Evolutionary conservation across 805 yeast genomes (phyloP).

Genomic region (Barnettozyma salicaria): DNA sequence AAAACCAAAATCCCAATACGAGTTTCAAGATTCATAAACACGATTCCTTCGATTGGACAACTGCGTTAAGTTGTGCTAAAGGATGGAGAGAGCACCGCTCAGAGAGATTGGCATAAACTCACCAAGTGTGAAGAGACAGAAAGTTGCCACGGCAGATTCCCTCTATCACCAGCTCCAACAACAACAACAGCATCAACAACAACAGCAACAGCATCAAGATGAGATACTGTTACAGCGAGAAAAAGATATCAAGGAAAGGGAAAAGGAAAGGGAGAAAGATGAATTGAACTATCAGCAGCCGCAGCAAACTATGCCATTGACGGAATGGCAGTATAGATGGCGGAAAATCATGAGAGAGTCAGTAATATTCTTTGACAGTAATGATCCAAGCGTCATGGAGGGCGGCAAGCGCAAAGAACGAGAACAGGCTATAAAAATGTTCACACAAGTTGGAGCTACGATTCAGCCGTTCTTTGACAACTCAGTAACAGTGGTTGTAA

Average conservation of each 20-base stretch:
- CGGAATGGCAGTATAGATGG: conserved; percentile 58
- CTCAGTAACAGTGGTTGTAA: conserved; percentile 66
- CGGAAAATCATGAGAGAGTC: conserved; percentile 49
- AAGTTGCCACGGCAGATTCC: conserved; percentile 6
- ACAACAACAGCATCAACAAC: conserved; percentile 5
- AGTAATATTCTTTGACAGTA: conserved; percentile 51
- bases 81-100: conserved; percentile 23
- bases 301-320: conserved; percentile 25
- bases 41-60: neutral
- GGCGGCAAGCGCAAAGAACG: conserved; percentile 27
- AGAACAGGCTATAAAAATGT: conserved; percentile 28
- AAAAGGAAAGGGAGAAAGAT: conserved; percentile 1
- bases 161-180: conserved; percentile 4
- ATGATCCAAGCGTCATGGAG: conserved; percentile 29
- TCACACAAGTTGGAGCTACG: conserved; percentile 42
- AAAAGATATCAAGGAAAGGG: conserved; percentile 1
- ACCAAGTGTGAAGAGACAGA: conserved; percentile 25
- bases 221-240: neutral
- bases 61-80: too few species aligned
- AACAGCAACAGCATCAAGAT: conserved; percentile 7
- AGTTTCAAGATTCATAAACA: too few species aligned
- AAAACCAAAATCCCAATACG: too few species aligned
- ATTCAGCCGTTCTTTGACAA: conserved; percentile 54
- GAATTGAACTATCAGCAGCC: conserved; percentile 6
- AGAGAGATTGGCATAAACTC: conserved; percentile 25